Evolutionary conservation across 2,329 filamentous ascomycete species (phyloP), one percentile per base, ranked within the genome.

Genomic region (Metarhizium humberi): DNA sequence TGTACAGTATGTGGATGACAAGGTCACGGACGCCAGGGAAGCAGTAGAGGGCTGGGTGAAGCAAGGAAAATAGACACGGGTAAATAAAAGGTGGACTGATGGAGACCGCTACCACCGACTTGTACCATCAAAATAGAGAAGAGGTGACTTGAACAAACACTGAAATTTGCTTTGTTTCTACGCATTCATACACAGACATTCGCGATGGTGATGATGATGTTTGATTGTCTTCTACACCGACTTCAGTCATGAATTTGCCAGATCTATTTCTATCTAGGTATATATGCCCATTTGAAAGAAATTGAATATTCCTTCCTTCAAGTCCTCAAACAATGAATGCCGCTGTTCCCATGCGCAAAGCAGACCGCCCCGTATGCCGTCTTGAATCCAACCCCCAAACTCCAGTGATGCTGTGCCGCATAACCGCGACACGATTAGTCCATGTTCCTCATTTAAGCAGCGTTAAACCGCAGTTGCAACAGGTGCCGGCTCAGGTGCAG

Each of bases 41-140:
- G 79, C 80, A 51, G 75, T 96, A 56, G 91, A 96, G 78, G 84
- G 84, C 58, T 94, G 92, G 90, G 89, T 97, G 54, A 90, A 84
- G 77, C 92, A 95, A 80, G 92, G 90, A 56, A 88, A 87, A 79
- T 92, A 81, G 58, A 62, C 29, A 30, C 13, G 45, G 45, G 45
- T 48, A 48, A 48, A 48, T 48, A 48, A 48, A 48, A 30, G 45
- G 6, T 48, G 45, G 20, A 14, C 25, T 29, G 25, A 20, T 13
- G n/a, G 20, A 53, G 32, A 34, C 32, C 3, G 53, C 56, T 50
- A 55, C 45, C 53, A 56, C 63, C 58, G 58, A 62, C 25, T 40
- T 72, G 70, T 72, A 72, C 60, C 59, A 72, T 64, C 61, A 70
- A 25, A 58, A 68, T 71, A 71, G 65, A 71, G 20, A 47, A 45